Conservation (phyloP, 768 basidiomycete genomes). For the Coprinopsis cinerea region DNA sequence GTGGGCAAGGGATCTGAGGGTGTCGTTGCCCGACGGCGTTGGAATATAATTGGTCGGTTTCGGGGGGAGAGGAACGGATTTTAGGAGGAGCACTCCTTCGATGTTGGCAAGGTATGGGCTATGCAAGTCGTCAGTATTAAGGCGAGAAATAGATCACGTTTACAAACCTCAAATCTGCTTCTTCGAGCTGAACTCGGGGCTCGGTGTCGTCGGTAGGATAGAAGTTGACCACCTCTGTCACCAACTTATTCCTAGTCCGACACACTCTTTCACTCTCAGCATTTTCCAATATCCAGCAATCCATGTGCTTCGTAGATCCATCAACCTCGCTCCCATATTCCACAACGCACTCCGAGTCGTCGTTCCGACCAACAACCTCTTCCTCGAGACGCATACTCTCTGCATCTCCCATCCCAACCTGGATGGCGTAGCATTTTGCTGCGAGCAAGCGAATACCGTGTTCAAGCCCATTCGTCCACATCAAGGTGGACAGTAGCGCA, state of each 20-base stretch:
- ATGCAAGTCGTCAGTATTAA: not conserved
- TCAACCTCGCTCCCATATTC: constrained; percentile 46
- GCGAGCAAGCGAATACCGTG: constrained; percentile 61
- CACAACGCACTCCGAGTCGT: constrained; percentile 53
- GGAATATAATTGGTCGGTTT: constrained; percentile 43
- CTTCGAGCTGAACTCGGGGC: constrained; percentile 27
- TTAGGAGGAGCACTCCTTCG: constrained; percentile 62
- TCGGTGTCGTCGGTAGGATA: constrained; percentile 36
- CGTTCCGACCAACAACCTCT: constrained; percentile 43
- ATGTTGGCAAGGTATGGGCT: constrained; percentile 58
- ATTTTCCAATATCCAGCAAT: constrained; percentile 81
- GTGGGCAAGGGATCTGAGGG: constrained; percentile 59
- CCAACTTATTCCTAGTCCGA: constrained; percentile 41
- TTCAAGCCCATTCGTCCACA: constrained; percentile 45
- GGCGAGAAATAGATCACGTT: constrained; percentile 11
- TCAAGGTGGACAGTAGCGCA: constrained; percentile 42
- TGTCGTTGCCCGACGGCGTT: constrained; percentile 53
- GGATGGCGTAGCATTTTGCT: constrained; percentile 71
- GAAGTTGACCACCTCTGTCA: constrained; percentile 37
- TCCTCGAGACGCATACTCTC: constrained; percentile 65
- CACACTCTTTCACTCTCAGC: constrained; percentile 60
- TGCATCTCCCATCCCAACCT: constrained; percentile 72
- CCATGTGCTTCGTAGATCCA: constrained; percentile 40
- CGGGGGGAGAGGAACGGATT: constrained; percentile 26
- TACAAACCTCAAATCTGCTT: constrained; percentile 50